Evolutionary conservation across 2,329 filamentous ascomycete genomes (phyloP).

Genomic region (Fusarium heterosporum): DNA sequence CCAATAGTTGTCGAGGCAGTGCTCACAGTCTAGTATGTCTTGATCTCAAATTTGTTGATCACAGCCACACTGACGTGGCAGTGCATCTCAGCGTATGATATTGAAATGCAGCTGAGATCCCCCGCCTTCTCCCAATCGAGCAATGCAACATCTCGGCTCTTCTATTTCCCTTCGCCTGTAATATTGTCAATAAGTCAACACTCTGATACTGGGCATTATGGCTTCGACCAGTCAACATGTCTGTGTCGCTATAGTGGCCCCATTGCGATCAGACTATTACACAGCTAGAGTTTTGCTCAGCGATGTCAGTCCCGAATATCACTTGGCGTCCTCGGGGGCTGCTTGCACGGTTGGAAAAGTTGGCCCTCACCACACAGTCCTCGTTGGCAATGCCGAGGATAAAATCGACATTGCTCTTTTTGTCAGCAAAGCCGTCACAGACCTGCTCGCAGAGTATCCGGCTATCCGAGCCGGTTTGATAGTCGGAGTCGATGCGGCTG

Average conservation of each 20-base stretch:
- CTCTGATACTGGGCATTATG: too few relatives aligned
- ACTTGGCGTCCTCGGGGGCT: background rate
- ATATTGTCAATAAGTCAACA: too few relatives aligned
- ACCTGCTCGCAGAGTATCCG: rapidly evolving
- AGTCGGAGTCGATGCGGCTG: background rate
- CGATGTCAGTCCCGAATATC: rapidly evolving
- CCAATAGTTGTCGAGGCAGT: too few relatives aligned
- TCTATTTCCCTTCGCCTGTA: too few relatives aligned
- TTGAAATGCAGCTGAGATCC: too few relatives aligned
- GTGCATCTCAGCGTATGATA: too few relatives aligned
- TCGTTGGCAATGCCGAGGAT: rapidly evolving
- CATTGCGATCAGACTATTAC: background rate
- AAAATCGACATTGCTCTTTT: rapidly evolving
- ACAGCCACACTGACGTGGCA: too few relatives aligned
- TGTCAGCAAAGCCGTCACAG: rapidly evolving
- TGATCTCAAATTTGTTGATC: too few relatives aligned
- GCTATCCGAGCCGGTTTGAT: background rate
- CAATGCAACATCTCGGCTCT: too few relatives aligned
- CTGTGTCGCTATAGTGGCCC: background rate
- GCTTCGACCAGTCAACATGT: too few relatives aligned
- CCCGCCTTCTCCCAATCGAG: too few relatives aligned
- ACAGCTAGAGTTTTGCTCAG: background rate
- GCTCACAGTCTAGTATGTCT: too few relatives aligned
- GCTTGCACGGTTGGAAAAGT: background rate
- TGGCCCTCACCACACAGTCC: background rate